These are phyloP conservation scores for Adiantum capillusveneris DNA, from an alignment of 75 land plant genomes.

Conservation along the genomic window DNA sequence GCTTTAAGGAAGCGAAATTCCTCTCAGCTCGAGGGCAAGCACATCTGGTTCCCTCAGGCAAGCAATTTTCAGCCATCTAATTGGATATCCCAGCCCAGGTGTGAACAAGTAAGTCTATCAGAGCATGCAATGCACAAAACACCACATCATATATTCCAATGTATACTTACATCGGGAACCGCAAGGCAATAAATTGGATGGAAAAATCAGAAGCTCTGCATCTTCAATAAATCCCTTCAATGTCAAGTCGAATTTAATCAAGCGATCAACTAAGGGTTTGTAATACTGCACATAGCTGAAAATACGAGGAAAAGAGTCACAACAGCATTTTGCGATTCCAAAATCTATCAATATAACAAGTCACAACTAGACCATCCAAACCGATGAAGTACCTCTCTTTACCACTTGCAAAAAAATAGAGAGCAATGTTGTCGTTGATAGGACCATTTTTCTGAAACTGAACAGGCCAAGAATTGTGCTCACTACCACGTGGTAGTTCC, in stretches of 20 bases:
- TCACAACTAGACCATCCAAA: neutral
- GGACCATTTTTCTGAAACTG: slow-evolving; percentile 18
- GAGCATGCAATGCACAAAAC: no score
- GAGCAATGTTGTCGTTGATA: slow-evolving; percentile 24
- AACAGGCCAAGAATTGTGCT: slow-evolving; percentile 22
- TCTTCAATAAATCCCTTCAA: slow-evolving; percentile 22
- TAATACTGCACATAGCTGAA: slow-evolving; percentile 17
- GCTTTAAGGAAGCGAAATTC: no score
- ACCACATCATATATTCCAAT: neutral
- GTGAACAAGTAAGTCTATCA: no score
- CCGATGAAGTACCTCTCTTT: slow-evolving; percentile 20
- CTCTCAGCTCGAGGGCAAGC: no score
- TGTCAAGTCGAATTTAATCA: slow-evolving; percentile 19
- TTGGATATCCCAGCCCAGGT: no score
- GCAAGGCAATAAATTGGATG: slow-evolving; percentile 17
- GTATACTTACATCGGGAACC: slow-evolving; percentile 20
- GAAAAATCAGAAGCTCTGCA: slow-evolving; percentile 27
- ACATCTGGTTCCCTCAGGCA: no score
- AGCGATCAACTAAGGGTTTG: slow-evolving; percentile 14
- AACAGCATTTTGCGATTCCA: neutral
- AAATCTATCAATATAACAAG: neutral
- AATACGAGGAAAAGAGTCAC: neutral
- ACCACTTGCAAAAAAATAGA: slow-evolving; percentile 23
- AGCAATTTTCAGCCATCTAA: no score
- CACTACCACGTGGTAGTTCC: slow-evolving; percentile 22